Conservation (phyloP, 202 grass and related monocot species). For the Carex arenaria region DNA sequence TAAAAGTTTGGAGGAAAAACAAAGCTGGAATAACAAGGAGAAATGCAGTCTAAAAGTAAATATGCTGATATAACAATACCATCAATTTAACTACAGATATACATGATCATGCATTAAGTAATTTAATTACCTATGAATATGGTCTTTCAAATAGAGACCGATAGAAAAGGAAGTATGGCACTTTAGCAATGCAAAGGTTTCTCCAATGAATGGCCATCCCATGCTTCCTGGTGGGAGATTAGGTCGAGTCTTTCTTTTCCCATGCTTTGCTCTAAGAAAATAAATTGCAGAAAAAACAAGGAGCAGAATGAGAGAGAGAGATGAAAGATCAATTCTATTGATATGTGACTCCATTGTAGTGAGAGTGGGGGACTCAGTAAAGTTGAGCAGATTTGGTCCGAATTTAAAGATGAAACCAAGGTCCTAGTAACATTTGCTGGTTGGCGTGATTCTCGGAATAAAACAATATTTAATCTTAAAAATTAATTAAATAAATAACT, state of each 20-base stretch:
- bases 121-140: slow-evolving; percentile 22
- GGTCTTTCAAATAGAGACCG: slow-evolving; percentile 29
- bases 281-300: background rate
- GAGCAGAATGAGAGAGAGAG: background rate
- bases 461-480: no score
- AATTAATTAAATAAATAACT: no score
- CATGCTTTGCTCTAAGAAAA: background rate
- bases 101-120: background rate
- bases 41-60: background rate
- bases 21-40: background rate
- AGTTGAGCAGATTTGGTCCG: background rate
- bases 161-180: slow-evolving; percentile 25
- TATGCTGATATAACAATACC: background rate
- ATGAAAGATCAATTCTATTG: background rate
- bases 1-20: no score
- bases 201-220: slow-evolving; percentile 55
- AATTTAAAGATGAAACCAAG: background rate
- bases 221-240: slow-evolving; percentile 41
- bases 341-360: background rate
- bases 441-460: no score
- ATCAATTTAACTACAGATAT: background rate
- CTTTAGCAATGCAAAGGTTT: slow-evolving; percentile 40
- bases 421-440: background rate
- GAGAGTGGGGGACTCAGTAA: background rate
- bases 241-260: background rate